These are phyloP conservation scores for Nemania sp. DNA, from an alignment of 2,329 filamentous ascomycete genomes.

Conservation along the genomic window DNA sequence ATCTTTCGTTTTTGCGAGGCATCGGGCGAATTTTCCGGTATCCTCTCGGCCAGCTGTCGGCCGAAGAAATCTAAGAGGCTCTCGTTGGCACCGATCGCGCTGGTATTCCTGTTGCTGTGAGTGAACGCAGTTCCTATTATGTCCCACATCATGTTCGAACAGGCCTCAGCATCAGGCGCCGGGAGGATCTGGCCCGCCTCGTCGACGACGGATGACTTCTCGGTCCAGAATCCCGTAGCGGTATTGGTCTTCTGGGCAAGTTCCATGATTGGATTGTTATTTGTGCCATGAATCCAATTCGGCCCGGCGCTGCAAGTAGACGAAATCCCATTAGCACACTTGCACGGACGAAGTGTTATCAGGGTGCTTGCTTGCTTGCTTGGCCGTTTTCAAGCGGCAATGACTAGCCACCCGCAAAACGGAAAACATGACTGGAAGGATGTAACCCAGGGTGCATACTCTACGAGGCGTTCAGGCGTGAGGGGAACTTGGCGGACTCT, in stretches of 20 bases:
- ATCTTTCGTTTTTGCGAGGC: conserved; percentile 48
- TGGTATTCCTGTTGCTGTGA: conserved; percentile 62
- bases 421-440: not conserved
- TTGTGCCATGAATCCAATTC: conserved; percentile 81
- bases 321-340: conserved; percentile 7
- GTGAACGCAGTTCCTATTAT: conserved; percentile 71
- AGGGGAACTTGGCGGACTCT: conserved; percentile 60
- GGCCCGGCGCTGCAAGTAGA: conserved; percentile 54
- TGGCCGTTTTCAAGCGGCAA: not conserved
- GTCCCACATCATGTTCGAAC: conserved; percentile 65
- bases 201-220: conserved; percentile 59
- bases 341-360: not conserved
- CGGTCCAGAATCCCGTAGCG: conserved; percentile 52
- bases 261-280: conserved; percentile 71
- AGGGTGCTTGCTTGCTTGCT: not conserved
- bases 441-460: conserved; percentile 37
- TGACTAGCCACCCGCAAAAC: not conserved
- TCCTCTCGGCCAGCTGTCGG: conserved; percentile 49
- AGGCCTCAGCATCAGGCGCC: conserved; percentile 49
- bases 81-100: conserved; percentile 50
- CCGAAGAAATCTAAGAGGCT: conserved; percentile 61
- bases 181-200: conserved; percentile 58
- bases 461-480: conserved; percentile 52
- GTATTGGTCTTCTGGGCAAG: conserved; percentile 67
- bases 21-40: conserved; percentile 50